Evolutionary conservation across 2,329 filamentous ascomycete species (phyloP).

Genomic region (Alternaria longipes): DNA sequence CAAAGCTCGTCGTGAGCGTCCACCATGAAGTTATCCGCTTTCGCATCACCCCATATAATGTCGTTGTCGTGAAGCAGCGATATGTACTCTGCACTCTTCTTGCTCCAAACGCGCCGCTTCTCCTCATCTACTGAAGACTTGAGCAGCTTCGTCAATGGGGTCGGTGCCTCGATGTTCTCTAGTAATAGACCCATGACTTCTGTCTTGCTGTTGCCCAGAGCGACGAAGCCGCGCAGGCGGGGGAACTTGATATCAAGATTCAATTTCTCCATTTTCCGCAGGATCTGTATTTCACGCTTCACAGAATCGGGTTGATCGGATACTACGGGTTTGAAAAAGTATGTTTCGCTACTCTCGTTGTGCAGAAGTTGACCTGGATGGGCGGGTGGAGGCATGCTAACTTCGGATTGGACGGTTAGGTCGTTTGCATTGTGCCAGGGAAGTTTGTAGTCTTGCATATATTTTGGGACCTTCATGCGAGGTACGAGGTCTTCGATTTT

Average conservation of each 20-base stretch:
- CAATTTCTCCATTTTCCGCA: slow-evolving; percentile 19
- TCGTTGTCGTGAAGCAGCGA: slow-evolving; percentile 20
- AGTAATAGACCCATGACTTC: slow-evolving; percentile 27
- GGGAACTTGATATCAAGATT: slow-evolving; percentile 26
- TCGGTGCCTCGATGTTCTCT: slow-evolving; percentile 18
- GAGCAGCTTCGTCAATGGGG: slow-evolving; percentile 25
- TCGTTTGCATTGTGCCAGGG: slow-evolving; percentile 27
- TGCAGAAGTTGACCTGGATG: slow-evolving; percentile 27
- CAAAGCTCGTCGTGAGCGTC: slow-evolving; percentile 49
- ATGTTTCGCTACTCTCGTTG: slow-evolving; percentile 6
- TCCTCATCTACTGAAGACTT: slow-evolving; percentile 15
- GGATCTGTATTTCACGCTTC: slow-evolving; percentile 29
- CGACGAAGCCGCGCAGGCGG: slow-evolving; percentile 19
- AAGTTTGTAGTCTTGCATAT: slow-evolving; percentile 28
- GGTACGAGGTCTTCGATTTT: slow-evolving; percentile 25
- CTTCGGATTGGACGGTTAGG: slow-evolving; percentile 27
- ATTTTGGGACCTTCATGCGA: slow-evolving; percentile 26
- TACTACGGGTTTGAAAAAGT: slow-evolving; percentile 32
- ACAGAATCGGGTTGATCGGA: slow-evolving; percentile 19
- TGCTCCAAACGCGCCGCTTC: slow-evolving; percentile 22
- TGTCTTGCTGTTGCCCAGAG: slow-evolving; percentile 18
- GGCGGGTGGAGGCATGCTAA: slow-evolving; percentile 27
- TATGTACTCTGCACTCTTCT: slow-evolving; percentile 22
- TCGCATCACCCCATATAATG: slow-evolving; percentile 41
- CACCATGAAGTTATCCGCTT: slow-evolving; percentile 52